Evolutionary conservation across 768 basidiomycete species (phyloP).

Genomic region (Russula sp.): DNA sequence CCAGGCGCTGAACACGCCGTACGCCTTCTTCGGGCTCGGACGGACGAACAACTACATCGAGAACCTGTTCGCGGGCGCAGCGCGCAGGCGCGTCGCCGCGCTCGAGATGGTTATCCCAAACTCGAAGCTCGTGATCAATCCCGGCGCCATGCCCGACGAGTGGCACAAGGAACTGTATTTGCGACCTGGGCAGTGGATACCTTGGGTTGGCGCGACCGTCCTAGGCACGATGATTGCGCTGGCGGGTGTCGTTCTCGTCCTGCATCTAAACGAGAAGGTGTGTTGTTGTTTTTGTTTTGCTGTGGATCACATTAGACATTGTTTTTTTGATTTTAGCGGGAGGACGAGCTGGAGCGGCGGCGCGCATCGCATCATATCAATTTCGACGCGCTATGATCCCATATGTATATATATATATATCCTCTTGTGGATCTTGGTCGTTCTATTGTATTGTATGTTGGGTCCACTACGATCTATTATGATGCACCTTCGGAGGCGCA

Average conservation of each 20-base stretch:
- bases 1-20: slow-evolving; percentile 84
- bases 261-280: slow-evolving; percentile 93
- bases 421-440: not conserved
- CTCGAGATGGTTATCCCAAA: slow-evolving; percentile 98
- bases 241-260: slow-evolving; percentile 73
- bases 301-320: not conserved
- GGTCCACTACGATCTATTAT: not conserved
- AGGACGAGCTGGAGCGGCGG: slow-evolving; percentile 88
- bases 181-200: slow-evolving; percentile 94
- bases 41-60: slow-evolving; percentile 99
- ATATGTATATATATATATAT: not conserved
- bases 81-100: slow-evolving; percentile 78
- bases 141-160: slow-evolving; percentile 48
- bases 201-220: slow-evolving; percentile 91
- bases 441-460: not conserved
- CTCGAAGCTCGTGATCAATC: slow-evolving; percentile 92
- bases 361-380: slow-evolving; percentile 94
- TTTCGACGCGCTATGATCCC: slow-evolving; percentile 79
- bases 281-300: slow-evolving; percentile 25
- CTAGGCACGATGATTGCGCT: slow-evolving; percentile 66
- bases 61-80: slow-evolving; percentile 94
- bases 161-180: slow-evolving; percentile 92
- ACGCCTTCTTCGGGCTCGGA: slow-evolving; percentile 93
- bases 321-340: slow-evolving; percentile 47
- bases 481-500: not conserved